Evolutionary conservation across 2,329 filamentous ascomycete species (phyloP), one percentile per base, ranked within the genome.

Genomic region (Diaporthe velutina): DNA sequence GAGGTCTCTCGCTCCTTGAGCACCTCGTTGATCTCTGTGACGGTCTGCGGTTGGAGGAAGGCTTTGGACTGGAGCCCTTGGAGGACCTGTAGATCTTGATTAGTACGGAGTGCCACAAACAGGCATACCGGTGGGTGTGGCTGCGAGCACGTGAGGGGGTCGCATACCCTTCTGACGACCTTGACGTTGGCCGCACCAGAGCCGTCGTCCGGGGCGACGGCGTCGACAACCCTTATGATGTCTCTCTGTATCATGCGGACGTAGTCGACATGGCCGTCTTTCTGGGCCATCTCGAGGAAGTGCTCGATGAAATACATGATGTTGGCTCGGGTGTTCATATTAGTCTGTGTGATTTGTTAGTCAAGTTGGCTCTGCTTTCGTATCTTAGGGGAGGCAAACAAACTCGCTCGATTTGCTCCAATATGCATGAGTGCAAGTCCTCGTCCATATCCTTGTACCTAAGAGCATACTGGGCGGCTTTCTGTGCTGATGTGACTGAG

Each of bases 301-400:
- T 96, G 94, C 81, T 98, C 96, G 81, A 99, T 93, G 84, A 99
- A 99, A 85, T 98, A 99, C 94, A 99, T 98, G 83, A 99, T 98
- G 83, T 99, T 99, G 75, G 97, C 97, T 76, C 96, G 90, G 70
- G 93, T 98, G 84, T 99, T 99, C 94, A 99, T 98, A 78, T 94
- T 96, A 78, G 95, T 98, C 90, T 96, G 79, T 22, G 73, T 71
- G 4, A 70, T 74, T 33, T 64, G 58, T 79, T 70, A 79, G 76
- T 13, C n/a, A 57, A 4, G 15, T 57, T 10, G 52, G 35, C 74
- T 66, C 17, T 30, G 67, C 38, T 45, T 67, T 8, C 8, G 3
- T 17, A 22, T 45, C 12, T 8, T 4, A 45, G 22, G 33, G 13
- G 35, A 50, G 1, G 12, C 40, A 33, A 4, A 38, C 87, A 78